phyloP scores from a whole-genome alignment of 2,329 filamentous ascomycete species.

The Xylaria polymorpha region DNA sequence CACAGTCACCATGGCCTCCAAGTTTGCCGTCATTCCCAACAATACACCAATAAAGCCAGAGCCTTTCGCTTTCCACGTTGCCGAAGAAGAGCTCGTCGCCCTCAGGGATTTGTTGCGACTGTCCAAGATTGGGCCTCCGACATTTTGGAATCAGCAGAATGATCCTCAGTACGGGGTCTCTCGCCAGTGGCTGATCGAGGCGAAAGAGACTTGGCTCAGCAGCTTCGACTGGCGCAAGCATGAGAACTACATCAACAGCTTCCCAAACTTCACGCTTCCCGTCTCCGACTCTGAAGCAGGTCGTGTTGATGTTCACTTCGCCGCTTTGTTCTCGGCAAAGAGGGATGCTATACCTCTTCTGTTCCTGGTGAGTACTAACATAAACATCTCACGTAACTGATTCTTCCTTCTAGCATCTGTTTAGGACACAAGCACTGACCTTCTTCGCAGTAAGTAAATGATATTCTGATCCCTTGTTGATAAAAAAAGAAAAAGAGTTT shows the following conservation, averaged over 20 bases:
- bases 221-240: constrained; percentile 25
- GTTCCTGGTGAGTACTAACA: no score
- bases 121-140: constrained; percentile 14
- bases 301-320: constrained; percentile 12
- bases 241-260: constrained; percentile 21
- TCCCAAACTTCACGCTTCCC: constrained; percentile 22
- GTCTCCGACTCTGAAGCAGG: constrained; percentile 11
- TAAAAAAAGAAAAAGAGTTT: no score
- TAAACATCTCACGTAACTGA: no score
- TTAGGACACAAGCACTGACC: no score
- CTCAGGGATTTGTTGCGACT: background rate
- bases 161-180: constrained; percentile 15
- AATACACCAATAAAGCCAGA: no score
- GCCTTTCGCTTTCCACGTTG: no score
- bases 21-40: no score
- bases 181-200: constrained; percentile 27
- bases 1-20: no score
- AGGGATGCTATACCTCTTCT: constrained; percentile 9
- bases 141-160: constrained; percentile 19
- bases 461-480: no score
- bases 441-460: no score
- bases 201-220: constrained; percentile 24
- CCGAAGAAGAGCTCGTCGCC: no score
- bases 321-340: constrained; percentile 18
- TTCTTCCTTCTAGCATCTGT: no score